Evolutionary conservation across 2,329 filamentous ascomycete genomes (phyloP), one percentile per base, ranked within the genome.

Genomic region (Drechslera avenae): DNA sequence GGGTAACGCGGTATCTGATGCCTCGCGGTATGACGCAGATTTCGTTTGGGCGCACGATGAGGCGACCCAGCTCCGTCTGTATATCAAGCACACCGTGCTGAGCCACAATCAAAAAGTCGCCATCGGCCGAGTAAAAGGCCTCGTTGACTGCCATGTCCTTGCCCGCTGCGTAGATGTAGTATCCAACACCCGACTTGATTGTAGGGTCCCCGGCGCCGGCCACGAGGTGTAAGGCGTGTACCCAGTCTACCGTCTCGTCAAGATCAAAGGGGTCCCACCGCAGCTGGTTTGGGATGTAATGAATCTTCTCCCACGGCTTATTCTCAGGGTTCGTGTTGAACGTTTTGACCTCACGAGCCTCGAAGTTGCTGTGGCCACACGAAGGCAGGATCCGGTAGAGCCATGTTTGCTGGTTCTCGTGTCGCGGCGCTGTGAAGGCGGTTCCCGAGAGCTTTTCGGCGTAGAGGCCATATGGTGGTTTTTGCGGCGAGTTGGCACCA

Each of bases 41-140:
- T 66, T 89, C 86, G n/a, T 85, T 85, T 0, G 85, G 86, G 3
- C 85, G 83, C 4, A 88, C 84, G 42, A 85, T 79, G 0, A 88
- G 68, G 19, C 78, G 79, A 4, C 86, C 86, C 13, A 88, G 79
- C 63, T 89, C 86, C 2, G 86, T 89, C 63, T 86, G 85, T 37
- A 89, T 85, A 57, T 88, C 83, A 2, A 89, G 76, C 0, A 81
- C 76, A 10, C 86, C 86, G 56, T 85, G 80, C 52, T 89, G 86
- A 0, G 82, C 84, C 2, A 88, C 78, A 39, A 89, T 85, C 44
- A 88, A 74, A 53, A 86, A 81, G 65, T 89, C 86, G 13, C 86
- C 86, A 52, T 89, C 86, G 0, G 90, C 87, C 3, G 88, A 92
- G 79, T 93, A 95, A 71, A 92, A 95, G 0, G 90, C 90, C 41